Evolutionary conservation across 163 green algal species (phyloP), one percentile per base, ranked within the genome.

Genomic region (Botryococcus braunii): DNA sequence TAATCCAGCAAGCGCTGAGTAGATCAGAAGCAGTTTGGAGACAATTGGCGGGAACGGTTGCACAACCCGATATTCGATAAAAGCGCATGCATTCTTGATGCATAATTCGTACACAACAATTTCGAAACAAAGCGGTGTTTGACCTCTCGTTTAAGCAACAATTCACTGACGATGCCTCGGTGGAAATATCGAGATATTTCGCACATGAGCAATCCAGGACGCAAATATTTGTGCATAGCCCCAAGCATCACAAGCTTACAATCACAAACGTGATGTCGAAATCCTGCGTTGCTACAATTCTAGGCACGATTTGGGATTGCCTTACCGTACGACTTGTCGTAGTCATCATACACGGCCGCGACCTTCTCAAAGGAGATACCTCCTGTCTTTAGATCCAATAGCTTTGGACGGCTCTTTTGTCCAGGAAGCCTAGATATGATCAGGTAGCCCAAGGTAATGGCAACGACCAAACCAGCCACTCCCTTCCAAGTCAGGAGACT

Each of bases 281-380:
- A 21, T 34, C 23, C 31, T 66, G 29, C 52, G 27, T 35, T 31
- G 6, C 6, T 36, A 1, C 64, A 17, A 4, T 63, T 49, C 35
- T n/a, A 66, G 74, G 83, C 80, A 34, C 73, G 80, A 23, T 76
- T 73, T 37, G 77, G 77, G 3, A 76, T 71, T 4, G 77, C 79
- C 47, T 81, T 79, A 56, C 83, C 80, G 62, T 86, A 93, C 9
- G 79, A 74, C 1, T 75, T 74, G 17, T 66, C 60, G 59, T 89
- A 91, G 46, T 74, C 79, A 40, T 83, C 58, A 58, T 86, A 89
- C 68, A 87, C 79, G 11, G 75, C 58, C 67, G 87, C 77, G 9
- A 93, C 85, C 57, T 91, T 76, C 4, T 71, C 58, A 1, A 61
- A 50, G 0, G 84, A 72, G 38, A 95, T 87, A 29, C 79, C 82